Conservation (phyloP, 805 yeast genomes). For the Ogataea corticis region DNA sequence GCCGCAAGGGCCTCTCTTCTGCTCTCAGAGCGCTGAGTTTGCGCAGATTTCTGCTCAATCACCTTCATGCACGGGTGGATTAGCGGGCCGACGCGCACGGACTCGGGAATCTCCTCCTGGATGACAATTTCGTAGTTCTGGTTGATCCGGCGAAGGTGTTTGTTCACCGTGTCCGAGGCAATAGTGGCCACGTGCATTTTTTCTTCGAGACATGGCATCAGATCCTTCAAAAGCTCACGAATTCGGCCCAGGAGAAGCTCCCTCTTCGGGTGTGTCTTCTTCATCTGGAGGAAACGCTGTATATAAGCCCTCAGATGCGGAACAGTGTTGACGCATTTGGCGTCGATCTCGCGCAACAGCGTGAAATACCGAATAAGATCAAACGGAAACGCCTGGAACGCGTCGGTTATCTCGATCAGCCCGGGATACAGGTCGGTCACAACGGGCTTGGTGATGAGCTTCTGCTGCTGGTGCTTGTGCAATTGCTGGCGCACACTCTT, state of each 20-base stretch:
- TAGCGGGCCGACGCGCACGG: constrained; percentile 71
- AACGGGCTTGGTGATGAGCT: constrained; percentile 25
- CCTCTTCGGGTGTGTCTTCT: constrained; percentile 39
- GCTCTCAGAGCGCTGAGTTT: constrained; percentile 76
- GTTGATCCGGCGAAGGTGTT: constrained; percentile 72
- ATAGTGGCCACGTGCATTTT: constrained; percentile 96
- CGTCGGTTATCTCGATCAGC: constrained; percentile 86
- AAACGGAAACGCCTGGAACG: constrained; percentile 83
- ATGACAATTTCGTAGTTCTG: constrained; percentile 75
- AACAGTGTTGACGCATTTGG: constrained; percentile 77
- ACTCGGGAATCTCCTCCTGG: constrained; percentile 79
- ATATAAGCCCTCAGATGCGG: constrained; percentile 66
- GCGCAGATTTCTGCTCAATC: constrained; percentile 60
- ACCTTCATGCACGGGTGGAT: constrained; percentile 90
- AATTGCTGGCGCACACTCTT: constrained; percentile 11
- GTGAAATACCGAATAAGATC: constrained; percentile 86
- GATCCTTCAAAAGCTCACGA: constrained; percentile 54
- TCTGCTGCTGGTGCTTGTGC: constrained; percentile 11
- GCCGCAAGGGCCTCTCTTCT: constrained; percentile 94
- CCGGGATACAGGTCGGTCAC: constrained; percentile 67
- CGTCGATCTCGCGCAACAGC: constrained; percentile 87
- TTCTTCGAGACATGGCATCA: constrained; percentile 92
- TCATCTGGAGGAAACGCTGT: constrained; percentile 43
- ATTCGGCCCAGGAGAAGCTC: constrained; percentile 40
- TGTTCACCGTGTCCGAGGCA: constrained; percentile 74